Evolutionary conservation across 179 eudicot species (phyloP), one percentile per base, ranked within the genome.

Genomic region (Heliamphora pulchella): DNA sequence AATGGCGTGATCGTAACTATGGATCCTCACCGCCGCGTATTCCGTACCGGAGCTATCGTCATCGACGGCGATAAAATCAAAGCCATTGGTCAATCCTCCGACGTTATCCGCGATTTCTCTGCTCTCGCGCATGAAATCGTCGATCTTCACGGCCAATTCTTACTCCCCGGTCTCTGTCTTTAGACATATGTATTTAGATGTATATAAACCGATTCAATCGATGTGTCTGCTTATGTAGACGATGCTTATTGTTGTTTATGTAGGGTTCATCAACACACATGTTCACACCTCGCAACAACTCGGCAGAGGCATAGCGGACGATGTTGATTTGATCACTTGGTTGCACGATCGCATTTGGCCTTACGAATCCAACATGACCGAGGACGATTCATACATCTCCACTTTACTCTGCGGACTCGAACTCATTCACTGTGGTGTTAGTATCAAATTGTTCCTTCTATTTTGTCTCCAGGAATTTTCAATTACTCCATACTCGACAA

Each of bases 211-310:
- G 74, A 17, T 47, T 69, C 44, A 15, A 48, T 41, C 3, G 43
- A 11, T 68, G 63, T 51, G 31, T 10, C 14, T 54, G 10, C 8
- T 22, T 46, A 69, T 18, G n/a, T 48, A 46, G 54, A 2, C 13
- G 22, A 72, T 5, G 51, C 63, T n/a, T 67, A n/a, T 17, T 54
- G 18, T 63, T 14, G 44, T 58, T 69, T 41, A 2, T 8, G 61
- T 58, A 90, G 97, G 98, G 67, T 79, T 94, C 39, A 86, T 94
- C 59, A 94, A 94, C 83, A 94, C 98, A 0, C 98, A 94, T 58
- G 98, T 94, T 48, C 98, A 94, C 80, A 93, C 97, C 1, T 94
- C 98, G 11, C 98, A 94, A 77, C 98, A 94, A 80, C 84, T 94
- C 8, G 98, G 85, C 0, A 86, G 97, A 75, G 98, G 98, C 31